These are phyloP conservation scores for Lipomyces chichibuensis DNA, from an alignment of 805 yeast genomes.

Conservation along the genomic window DNA sequence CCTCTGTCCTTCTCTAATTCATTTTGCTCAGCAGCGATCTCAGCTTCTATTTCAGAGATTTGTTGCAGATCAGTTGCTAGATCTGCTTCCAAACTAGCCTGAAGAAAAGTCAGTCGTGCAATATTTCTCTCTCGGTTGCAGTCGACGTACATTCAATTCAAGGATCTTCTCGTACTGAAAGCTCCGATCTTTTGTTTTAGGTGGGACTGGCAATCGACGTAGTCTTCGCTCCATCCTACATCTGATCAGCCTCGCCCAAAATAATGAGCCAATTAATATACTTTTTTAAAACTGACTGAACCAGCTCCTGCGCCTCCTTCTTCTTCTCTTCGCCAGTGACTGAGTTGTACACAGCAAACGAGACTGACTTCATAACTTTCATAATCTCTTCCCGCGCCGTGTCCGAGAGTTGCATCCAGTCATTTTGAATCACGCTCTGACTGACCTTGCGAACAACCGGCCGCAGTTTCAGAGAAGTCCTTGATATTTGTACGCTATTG, in stretches of 20 bases:
- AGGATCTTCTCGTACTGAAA: constrained; percentile 28
- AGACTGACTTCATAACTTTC: constrained; percentile 12
- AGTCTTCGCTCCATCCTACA: constrained; percentile 22
- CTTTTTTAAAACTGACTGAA: constrained; percentile 12
- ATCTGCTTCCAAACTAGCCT: constrained; percentile 20
- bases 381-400: constrained; percentile 22
- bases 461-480: constrained; percentile 3
- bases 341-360: constrained; percentile 20
- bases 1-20: constrained; percentile 15
- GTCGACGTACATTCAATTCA: constrained; percentile 23
- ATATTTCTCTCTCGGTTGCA: neutral
- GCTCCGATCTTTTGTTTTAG: constrained; percentile 22
- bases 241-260: neutral
- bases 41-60: constrained; percentile 23
- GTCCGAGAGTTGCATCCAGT: constrained; percentile 23
- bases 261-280: neutral
- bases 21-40: constrained; percentile 20
- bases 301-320: constrained; percentile 21
- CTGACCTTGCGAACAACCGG: constrained; percentile 18
- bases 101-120: neutral
- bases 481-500: neutral
- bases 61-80: constrained; percentile 19
- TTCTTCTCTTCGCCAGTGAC: constrained; percentile 15
- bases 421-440: constrained; percentile 8
- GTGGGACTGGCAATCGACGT: constrained; percentile 27